These are phyloP conservation scores for Podila epicladia DNA, from an alignment of 192 early-diverging fungal species.

Conservation along the genomic window DNA sequence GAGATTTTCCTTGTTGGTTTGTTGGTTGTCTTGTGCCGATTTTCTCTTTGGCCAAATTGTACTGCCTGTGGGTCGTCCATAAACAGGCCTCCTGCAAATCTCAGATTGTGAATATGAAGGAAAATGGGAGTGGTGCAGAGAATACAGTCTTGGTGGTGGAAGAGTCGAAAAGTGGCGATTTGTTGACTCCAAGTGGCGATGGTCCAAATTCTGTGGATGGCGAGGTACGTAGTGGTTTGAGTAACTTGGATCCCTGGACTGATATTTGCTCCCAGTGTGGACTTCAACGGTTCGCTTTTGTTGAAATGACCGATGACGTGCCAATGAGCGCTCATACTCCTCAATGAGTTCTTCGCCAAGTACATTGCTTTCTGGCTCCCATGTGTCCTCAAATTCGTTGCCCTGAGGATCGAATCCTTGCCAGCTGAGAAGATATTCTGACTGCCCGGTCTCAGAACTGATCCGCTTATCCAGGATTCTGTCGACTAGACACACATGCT, in stretches of 20 bases:
- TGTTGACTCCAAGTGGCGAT: neutral
- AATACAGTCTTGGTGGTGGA: neutral
- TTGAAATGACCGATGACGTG: slow-evolving; percentile 6
- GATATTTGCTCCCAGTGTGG: neutral
- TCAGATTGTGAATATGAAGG: neutral
- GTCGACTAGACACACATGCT: slow-evolving; percentile 41
- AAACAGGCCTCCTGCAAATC: neutral
- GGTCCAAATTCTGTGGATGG: neutral
- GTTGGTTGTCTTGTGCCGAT: neutral
- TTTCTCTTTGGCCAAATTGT: neutral
- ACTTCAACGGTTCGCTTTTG: slow-evolving; percentile 5
- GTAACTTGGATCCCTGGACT: neutral
- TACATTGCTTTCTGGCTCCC: slow-evolving; percentile 43
- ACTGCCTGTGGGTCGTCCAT: neutral
- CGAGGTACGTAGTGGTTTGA: neutral
- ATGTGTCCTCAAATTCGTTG: slow-evolving; percentile 30
- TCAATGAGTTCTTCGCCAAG: slow-evolving; percentile 42
- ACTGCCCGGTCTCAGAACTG: slow-evolving; percentile 21
- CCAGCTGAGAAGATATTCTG: slow-evolving; percentile 41
- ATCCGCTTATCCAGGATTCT: slow-evolving; percentile 38
- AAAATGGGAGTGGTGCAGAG: neutral
- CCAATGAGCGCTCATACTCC: slow-evolving; percentile 25
- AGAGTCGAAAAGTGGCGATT: neutral
- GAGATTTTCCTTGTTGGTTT: neutral
- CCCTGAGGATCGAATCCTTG: slow-evolving; percentile 33